Conservation (phyloP, 768 basidiomycete species). For the Tubosaeta sp. region DNA sequence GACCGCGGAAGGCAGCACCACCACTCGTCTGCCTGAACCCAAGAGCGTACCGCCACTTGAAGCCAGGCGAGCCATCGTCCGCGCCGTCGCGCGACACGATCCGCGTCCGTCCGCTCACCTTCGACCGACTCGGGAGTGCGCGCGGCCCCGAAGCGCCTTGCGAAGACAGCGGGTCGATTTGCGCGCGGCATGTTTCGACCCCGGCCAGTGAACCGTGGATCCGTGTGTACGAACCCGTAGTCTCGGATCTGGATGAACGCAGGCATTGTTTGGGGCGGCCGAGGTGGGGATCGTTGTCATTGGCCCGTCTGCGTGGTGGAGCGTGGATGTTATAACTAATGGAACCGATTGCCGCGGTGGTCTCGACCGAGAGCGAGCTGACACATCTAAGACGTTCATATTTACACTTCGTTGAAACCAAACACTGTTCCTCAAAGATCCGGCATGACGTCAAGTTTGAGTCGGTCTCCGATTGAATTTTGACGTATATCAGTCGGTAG, state of each 20-base stretch:
- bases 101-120: neutral
- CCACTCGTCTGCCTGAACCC: slow-evolving; percentile 18
- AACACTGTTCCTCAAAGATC: too few relatives aligned
- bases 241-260: slow-evolving; percentile 45
- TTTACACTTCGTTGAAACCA: too few relatives aligned
- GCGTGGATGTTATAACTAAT: too few relatives aligned
- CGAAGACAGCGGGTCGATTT: slow-evolving; percentile 31
- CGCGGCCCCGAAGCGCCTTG: slow-evolving; percentile 24
- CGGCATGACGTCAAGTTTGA: too few relatives aligned
- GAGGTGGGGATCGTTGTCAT: too few relatives aligned
- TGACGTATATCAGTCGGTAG: neutral
- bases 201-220: slow-evolving; percentile 41
- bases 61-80: slow-evolving; percentile 33
- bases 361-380: too few relatives aligned
- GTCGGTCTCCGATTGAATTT: slow-evolving; percentile 16
- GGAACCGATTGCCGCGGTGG: too few relatives aligned
- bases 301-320: too few relatives aligned
- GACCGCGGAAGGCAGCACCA: slow-evolving; percentile 30
- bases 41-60: slow-evolving; percentile 43
- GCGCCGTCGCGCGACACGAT: slow-evolving; percentile 26
- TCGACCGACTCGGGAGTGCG: slow-evolving; percentile 2
- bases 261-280: neutral
- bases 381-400: too few relatives aligned
- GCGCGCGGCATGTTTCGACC: slow-evolving; percentile 40
- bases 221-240: slow-evolving; percentile 40